phyloP scores from a whole-genome alignment of 2,329 filamentous ascomycete genomes.

The Didymosphaeria variabile region DNA sequence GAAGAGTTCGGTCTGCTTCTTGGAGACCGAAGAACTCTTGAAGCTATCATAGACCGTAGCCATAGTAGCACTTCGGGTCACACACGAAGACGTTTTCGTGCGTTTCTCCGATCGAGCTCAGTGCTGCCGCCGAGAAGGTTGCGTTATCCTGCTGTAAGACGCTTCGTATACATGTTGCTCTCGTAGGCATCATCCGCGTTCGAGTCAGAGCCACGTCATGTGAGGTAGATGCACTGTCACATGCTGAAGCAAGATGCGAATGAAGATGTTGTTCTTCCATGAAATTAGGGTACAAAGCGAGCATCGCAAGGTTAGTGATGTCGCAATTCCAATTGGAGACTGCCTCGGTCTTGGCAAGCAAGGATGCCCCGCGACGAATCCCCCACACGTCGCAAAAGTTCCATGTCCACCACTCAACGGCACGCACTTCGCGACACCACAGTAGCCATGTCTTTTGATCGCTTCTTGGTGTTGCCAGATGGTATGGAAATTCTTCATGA shows the following conservation, averaged over 20 bases:
- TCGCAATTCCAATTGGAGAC: not conserved
- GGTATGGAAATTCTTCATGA: not conserved
- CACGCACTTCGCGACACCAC: not conserved
- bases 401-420: conserved; percentile 3
- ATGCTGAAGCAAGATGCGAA: too few relatives aligned
- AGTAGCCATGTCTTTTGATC: conserved; percentile 5
- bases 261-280: too few relatives aligned
- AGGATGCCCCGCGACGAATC: conserved; percentile 1
- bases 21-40: not conserved
- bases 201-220: not conserved
- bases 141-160: not conserved
- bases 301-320: not conserved
- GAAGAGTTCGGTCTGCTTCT: too few relatives aligned
- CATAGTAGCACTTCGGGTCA: not conserved
- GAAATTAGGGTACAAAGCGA: not conserved
- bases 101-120: too few relatives aligned
- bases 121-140: not conserved
- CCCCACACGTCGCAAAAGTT: conserved; percentile 13
- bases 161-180: not conserved
- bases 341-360: conserved; percentile 14
- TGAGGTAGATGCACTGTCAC: not conserved
- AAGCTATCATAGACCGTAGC: too few relatives aligned
- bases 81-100: too few relatives aligned
- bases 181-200: not conserved
- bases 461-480: conserved; percentile 7